Percentiles rank a stretch among this genome's conserved stretches.
Conservation (phyloP, 2,329 filamentous ascomycete species). For the Juglanconis juglandina region DNA sequence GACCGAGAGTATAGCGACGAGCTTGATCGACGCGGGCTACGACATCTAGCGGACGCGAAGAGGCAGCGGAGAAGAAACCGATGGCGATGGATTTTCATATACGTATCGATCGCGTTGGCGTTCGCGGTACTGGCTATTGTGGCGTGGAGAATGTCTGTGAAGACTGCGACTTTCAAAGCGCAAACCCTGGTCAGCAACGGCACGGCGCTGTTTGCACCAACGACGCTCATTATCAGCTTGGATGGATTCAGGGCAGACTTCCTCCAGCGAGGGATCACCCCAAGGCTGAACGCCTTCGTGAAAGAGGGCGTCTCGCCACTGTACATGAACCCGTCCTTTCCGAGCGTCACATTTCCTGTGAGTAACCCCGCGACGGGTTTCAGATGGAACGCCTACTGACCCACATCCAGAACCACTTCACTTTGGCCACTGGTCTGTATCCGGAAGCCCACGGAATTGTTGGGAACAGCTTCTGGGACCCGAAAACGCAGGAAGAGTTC, state of each 20-base stretch:
- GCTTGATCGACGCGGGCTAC: constrained; percentile 51
- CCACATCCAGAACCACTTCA: constrained; percentile 71
- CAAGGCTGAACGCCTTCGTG: constrained; percentile 74
- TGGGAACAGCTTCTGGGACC: constrained; percentile 93
- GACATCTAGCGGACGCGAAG: constrained; percentile 46
- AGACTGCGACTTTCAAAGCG: constrained; percentile 30
- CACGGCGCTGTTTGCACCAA: constrained; percentile 83
- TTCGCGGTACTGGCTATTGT: constrained; percentile 55
- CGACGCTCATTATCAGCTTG: constrained; percentile 87
- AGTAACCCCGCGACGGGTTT: neutral
- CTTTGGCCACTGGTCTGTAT: constrained; percentile 84
- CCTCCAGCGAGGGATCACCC: constrained; percentile 77
- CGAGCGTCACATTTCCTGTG: constrained; percentile 85
- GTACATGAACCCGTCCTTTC: constrained; percentile 93
- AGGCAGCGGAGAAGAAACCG: constrained; percentile 49
- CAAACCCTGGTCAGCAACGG: constrained; percentile 66
- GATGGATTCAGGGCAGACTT: constrained; percentile 97
- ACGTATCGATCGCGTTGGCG: constrained; percentile 48
- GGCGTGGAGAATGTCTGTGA: constrained; percentile 57
- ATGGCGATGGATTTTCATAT: constrained; percentile 52
- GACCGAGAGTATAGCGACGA: constrained; percentile 59
- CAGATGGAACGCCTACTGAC: neutral
- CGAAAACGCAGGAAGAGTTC: constrained; percentile 71
- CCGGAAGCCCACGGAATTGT: constrained; percentile 92
- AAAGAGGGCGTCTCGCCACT: constrained; percentile 80